A percentile compares a stretch with the other conserved stretches of the same genome.
phyloP scores from a whole-genome alignment of 2,329 filamentous ascomycete genomes.

The Alternaria infectoria region DNA sequence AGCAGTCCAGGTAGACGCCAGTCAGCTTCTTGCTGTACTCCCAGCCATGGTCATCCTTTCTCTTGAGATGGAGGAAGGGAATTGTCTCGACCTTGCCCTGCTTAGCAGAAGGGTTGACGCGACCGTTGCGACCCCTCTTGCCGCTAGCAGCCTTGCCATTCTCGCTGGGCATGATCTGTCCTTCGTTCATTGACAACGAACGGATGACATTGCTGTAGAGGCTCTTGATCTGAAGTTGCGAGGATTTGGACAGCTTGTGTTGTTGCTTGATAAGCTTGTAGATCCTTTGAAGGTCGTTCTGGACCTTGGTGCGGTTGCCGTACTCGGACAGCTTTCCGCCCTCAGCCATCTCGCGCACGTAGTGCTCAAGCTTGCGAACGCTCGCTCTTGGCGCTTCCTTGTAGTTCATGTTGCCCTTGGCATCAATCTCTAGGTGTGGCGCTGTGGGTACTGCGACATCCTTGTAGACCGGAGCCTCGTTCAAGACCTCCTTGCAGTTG shows the following conservation, averaged over 20 bases:
- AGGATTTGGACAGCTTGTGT: slow-evolving; percentile 95
- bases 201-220: slow-evolving; percentile 94
- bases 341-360: slow-evolving; percentile 97
- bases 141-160: slow-evolving; percentile 69
- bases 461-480: slow-evolving; percentile 88
- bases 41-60: slow-evolving; percentile 92
- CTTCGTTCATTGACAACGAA: slow-evolving; percentile 96
- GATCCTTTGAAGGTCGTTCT: slow-evolving; percentile 91
- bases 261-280: slow-evolving; percentile 99
- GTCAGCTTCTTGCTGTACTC: slow-evolving; percentile 99
- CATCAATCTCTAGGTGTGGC: slow-evolving; percentile 89
- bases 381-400: slow-evolving; percentile 84
- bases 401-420: slow-evolving; percentile 90
- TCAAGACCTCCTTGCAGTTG: slow-evolving; percentile 93
- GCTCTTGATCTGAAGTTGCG: slow-evolving; percentile 94
- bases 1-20: slow-evolving; percentile 85
- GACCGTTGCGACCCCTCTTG: slow-evolving; percentile 63
- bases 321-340: slow-evolving; percentile 99
- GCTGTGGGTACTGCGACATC: slow-evolving; percentile 92
- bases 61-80: slow-evolving; percentile 95
- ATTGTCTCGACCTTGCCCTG: slow-evolving; percentile 93
- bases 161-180: slow-evolving; percentile 91
- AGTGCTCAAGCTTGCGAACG: slow-evolving; percentile 96
- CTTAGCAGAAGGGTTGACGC: slow-evolving; percentile 65
- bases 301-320: slow-evolving; percentile 96